These are phyloP conservation scores for Pinus tabuliformis DNA, from an alignment of 75 land plant genomes.

Conservation along the genomic window DNA sequence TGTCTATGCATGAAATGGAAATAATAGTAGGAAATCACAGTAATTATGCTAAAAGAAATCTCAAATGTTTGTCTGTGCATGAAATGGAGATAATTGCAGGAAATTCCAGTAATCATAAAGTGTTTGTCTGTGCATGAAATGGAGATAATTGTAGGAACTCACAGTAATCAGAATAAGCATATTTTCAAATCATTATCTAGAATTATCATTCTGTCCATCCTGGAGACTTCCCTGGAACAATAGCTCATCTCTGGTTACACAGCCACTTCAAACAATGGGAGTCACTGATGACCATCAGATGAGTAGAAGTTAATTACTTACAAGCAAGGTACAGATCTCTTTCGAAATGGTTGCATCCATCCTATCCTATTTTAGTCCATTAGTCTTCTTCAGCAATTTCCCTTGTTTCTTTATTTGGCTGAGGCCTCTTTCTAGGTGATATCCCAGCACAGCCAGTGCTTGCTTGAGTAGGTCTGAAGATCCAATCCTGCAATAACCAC, in stretches of 20 bases:
- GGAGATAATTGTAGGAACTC: no score
- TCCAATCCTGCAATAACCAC: neutral
- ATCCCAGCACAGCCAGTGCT: neutral
- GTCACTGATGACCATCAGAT: neutral
- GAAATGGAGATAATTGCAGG: no score
- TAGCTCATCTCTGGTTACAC: neutral
- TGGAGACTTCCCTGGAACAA: neutral
- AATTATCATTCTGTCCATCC: neutral
- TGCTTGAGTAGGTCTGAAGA: neutral
- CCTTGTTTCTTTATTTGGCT: neutral
- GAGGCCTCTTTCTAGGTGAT: neutral
- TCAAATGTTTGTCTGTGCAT: no score
- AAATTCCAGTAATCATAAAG: no score
- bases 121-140: no score
- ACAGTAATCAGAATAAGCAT: no score
- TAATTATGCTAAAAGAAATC: no score
- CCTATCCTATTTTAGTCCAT: neutral
- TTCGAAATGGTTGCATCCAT: neutral
- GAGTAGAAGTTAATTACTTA: neutral
- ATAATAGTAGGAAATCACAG: no score
- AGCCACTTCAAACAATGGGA: neutral
- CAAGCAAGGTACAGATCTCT: neutral
- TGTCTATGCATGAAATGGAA: no score
- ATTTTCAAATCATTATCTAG: no score
- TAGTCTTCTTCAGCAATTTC: neutral